Conservation (phyloP, 2,329 filamentous ascomycete genomes). For the Dothideomycetes sp. region DNA sequence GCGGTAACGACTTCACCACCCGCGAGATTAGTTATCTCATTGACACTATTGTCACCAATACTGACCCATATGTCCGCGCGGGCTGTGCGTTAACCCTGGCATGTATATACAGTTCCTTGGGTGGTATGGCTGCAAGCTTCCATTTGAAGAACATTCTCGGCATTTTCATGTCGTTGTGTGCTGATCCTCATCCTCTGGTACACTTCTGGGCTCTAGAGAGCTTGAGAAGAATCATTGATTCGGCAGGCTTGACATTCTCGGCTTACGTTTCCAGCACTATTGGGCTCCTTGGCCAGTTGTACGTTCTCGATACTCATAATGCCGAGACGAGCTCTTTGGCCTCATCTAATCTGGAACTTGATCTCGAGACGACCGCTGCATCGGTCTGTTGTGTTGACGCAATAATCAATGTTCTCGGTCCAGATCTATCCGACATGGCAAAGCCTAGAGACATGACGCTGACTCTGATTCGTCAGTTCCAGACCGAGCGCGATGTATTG, state of each 20-base stretch:
- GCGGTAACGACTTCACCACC: constrained; percentile 82
- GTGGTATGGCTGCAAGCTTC: constrained; percentile 92
- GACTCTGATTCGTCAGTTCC: constrained; percentile 74
- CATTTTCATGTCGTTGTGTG: constrained; percentile 94
- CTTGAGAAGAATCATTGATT: constrained; percentile 76
- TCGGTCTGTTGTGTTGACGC: constrained; percentile 86
- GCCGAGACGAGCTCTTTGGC: constrained; percentile 68
- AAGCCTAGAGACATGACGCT: constrained; percentile 91
- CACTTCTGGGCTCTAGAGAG: constrained; percentile 96
- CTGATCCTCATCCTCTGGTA: constrained; percentile 87
- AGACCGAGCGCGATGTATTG: constrained; percentile 58
- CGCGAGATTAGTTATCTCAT: constrained; percentile 83
- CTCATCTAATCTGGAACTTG: constrained; percentile 83
- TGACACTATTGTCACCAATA: constrained; percentile 87
- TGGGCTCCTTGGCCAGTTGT: constrained; percentile 88
- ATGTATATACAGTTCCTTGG: constrained; percentile 88
- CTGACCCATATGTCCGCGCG: constrained; percentile 85
- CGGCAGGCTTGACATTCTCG: constrained; percentile 85
- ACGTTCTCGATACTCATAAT: constrained; percentile 85
- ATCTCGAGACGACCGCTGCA: constrained; percentile 70
- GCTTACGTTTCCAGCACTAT: constrained; percentile 82
- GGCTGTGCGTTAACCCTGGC: constrained; percentile 91
- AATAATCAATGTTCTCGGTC: constrained; percentile 91
- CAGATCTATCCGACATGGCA: constrained; percentile 83
- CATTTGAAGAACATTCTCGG: constrained; percentile 96